Percentiles rank a stretch among this genome's conserved stretches.
phyloP scores from a whole-genome alignment of 768 basidiomycete species.

The Phaeotremella fagi region DNA sequence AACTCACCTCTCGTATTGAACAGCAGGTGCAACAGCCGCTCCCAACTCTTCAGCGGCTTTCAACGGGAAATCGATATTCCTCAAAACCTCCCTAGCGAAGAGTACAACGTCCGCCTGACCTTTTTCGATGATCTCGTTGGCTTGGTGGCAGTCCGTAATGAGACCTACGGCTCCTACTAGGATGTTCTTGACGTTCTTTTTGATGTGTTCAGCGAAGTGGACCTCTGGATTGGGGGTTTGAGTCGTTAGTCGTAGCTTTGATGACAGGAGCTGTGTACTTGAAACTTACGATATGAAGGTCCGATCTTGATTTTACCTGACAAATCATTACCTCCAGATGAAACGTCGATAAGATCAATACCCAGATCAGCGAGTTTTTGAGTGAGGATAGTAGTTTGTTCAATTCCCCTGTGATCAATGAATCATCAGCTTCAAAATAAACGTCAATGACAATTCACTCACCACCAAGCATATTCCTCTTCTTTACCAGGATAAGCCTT shows the following conservation, averaged over 20 bases:
- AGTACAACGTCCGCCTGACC: slow-evolving; percentile 67
- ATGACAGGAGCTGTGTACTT: not conserved
- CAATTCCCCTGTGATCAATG: slow-evolving; percentile 57
- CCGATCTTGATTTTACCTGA: slow-evolving; percentile 58
- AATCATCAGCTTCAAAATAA: too few species aligned
- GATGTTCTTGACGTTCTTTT: slow-evolving; percentile 39
- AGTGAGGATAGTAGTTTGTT: slow-evolving; percentile 63
- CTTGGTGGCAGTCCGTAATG: slow-evolving; percentile 62
- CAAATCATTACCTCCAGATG: slow-evolving; percentile 62
- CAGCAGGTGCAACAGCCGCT: slow-evolving; percentile 62
- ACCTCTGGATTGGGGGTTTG: slow-evolving; percentile 51
- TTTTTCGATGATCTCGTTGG: slow-evolving; percentile 61
- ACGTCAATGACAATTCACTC: too few species aligned
- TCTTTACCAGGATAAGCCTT: slow-evolving; percentile 48
- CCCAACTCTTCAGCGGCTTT: slow-evolving; percentile 62
- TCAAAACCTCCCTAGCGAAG: slow-evolving; percentile 63
- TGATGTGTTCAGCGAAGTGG: slow-evolving; percentile 60
- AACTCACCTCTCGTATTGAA: slow-evolving; percentile 57
- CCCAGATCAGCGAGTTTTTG: slow-evolving; percentile 59
- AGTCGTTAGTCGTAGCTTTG: not conserved
- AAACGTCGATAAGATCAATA: slow-evolving; percentile 72
- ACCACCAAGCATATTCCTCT: slow-evolving; percentile 38
- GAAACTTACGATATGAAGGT: slow-evolving; percentile 35
- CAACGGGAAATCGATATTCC: slow-evolving; percentile 64
- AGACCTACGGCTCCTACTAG: slow-evolving; percentile 64